A percentile compares a stretch with the other conserved stretches of the same genome.
These are phyloP conservation scores for Yamadazyma mexicana DNA, from an alignment of 1,139 yeast species.

Conservation along the genomic window DNA sequence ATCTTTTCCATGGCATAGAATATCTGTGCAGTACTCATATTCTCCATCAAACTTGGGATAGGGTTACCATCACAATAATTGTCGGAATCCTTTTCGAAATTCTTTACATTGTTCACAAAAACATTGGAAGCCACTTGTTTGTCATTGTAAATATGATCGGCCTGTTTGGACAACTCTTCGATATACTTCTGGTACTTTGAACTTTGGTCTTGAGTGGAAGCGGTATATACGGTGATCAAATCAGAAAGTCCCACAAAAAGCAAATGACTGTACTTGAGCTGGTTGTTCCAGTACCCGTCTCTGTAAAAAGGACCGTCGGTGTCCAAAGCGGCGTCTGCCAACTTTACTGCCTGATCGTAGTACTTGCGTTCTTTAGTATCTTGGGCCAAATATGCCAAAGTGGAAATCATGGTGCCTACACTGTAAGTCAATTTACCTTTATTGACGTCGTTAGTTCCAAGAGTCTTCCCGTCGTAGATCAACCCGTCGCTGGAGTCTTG, in stretches of 20 bases:
- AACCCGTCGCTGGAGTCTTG: conserved; percentile 28
- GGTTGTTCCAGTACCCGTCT: conserved; percentile 26
- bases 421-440: conserved; percentile 38
- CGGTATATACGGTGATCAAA: conserved; percentile 14
- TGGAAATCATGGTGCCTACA: conserved; percentile 29
- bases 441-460: conserved; percentile 20
- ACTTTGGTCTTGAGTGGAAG: conserved; percentile 8
- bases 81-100: conserved; percentile 6
- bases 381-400: conserved; percentile 20
- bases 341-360: conserved; percentile 14
- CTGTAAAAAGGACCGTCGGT: conserved; percentile 24
- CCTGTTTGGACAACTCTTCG: conserved; percentile 23
- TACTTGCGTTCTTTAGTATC: conserved; percentile 13
- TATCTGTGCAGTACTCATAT: conserved; percentile 26
- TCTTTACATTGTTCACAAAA: conserved; percentile 8
- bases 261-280: conserved; percentile 14
- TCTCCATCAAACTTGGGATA: conserved; percentile 20
- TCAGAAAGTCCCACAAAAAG: conserved; percentile 28
- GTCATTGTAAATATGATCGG: conserved; percentile 19
- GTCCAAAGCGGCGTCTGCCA: conserved; percentile 15
- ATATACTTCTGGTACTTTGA: conserved; percentile 11
- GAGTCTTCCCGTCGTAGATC: conserved; percentile 31
- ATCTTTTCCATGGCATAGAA: conserved; percentile 17
- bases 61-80: conserved; percentile 18
- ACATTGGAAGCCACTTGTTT: conserved; percentile 22